Base-by-base conservation (phyloP, 768 basidiomycete species). In the Mrakia blollopis region DNA sequence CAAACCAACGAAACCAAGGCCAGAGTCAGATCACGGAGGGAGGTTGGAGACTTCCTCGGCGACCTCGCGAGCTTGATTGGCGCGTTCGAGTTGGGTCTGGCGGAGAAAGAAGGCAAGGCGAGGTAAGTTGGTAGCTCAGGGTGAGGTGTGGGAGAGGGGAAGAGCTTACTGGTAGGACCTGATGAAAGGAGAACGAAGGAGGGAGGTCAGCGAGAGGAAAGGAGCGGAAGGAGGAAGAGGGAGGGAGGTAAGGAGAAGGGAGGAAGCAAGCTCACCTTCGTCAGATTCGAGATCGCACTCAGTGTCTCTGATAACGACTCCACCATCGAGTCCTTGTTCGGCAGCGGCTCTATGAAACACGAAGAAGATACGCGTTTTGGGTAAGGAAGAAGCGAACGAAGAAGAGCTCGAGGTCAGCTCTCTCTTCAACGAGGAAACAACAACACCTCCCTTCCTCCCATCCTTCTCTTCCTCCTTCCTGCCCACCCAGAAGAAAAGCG, bases 21-120 rank as follows among this genome's bases (percentile, higher is more conserved):
- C 28, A 11, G 63, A 3, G 11, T 11, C 18, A n/a, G 25, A 39
- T 68, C 63, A 72, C 16, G 71, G 50, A 16, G 71, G 71, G 52
- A 72, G 54, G n/a, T 50, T 52, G n/a, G 35, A 47, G 47, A 74
- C 61, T 47, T 74, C 62, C 28, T 50, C 30, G 18, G 50, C 30
- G 63, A 74, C 73, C 41, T 30, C 30, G 41, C 32, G 13, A 11
- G 73, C 73, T 67, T 74, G 73, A 14, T 50, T 37, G 18, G 73
- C 73, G 62, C 73, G 73, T 28, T 74, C 44, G 23, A 74, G 28
- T 63, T 74, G 73, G 44, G 73, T 28, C 73, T 74, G 63, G 44
- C 28, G 69, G 30, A 44, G 72, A 39, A 37, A 35, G 18, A 32
- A 39, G 18, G 7, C 16, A 41, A 10, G 13, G 37, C 7, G 63